Percentiles rank a stretch among this genome's conserved stretches.
These are phyloP conservation scores for Myxozyma udenii DNA, from an alignment of 805 yeast genomes.

Conservation along the genomic window DNA sequence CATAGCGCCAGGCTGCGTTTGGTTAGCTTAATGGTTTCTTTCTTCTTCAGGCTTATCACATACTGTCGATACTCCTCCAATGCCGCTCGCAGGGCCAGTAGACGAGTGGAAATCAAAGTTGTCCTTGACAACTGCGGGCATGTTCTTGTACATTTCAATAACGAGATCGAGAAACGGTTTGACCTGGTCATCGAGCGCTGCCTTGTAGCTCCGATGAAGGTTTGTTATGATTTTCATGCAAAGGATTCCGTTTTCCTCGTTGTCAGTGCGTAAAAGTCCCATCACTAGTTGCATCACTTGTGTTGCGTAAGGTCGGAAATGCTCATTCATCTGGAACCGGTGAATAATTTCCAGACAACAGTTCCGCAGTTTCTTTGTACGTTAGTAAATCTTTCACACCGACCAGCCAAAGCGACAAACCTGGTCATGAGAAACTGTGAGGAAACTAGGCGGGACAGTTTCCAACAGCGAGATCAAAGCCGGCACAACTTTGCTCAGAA, in stretches of 20 bases:
- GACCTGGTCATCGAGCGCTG: slow-evolving; percentile 63
- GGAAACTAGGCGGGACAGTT: slow-evolving; percentile 69
- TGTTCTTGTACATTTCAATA: slow-evolving; percentile 70
- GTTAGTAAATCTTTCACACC: background rate
- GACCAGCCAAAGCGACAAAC: slow-evolving; percentile 29
- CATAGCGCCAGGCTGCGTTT: slow-evolving; percentile 22
- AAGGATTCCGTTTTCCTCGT: slow-evolving; percentile 92
- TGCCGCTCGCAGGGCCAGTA: slow-evolving; percentile 1
- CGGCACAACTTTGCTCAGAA: slow-evolving; percentile 67
- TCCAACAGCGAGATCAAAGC: slow-evolving; percentile 61
- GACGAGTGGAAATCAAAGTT: slow-evolving; percentile 50
- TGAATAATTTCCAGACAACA: slow-evolving; percentile 74
- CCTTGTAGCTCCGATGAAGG: slow-evolving; percentile 79
- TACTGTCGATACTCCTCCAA: slow-evolving; percentile 20
- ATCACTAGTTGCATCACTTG: slow-evolving; percentile 59
- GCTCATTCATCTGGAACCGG: slow-evolving; percentile 77
- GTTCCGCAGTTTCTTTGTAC: slow-evolving; percentile 75
- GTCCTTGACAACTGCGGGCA: slow-evolving; percentile 69
- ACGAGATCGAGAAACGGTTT: slow-evolving; percentile 75
- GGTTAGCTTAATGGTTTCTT: too few species aligned
- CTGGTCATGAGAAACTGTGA: slow-evolving; percentile 59
- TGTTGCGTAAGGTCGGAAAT: slow-evolving; percentile 66
- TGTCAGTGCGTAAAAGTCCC: slow-evolving; percentile 64
- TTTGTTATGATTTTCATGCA: slow-evolving; percentile 85
- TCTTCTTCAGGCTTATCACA: too few species aligned